Evolutionary conservation across 2,329 filamentous ascomycete genomes (phyloP).

Genomic region (Dactylellina drechsleri): DNA sequence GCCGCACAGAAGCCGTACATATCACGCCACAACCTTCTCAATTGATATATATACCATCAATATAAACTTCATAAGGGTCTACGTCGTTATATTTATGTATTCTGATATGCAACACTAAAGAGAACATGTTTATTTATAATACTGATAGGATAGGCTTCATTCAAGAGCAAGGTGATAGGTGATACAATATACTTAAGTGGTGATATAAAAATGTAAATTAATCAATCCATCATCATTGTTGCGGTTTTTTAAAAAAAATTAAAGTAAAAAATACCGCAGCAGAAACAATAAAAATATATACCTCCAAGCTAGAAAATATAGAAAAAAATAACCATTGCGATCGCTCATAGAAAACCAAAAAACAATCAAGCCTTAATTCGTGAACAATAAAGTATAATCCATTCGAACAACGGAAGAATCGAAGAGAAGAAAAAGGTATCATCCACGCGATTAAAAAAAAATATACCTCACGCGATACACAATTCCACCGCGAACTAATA

Average conservation of each 20-base stretch:
- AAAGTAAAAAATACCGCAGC: too few relatives aligned
- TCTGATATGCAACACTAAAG: too few relatives aligned
- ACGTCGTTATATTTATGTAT: too few relatives aligned
- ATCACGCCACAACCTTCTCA: not conserved
- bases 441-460: slow-evolving; percentile 23
- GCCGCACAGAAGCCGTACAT: not conserved
- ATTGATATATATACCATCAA: not conserved
- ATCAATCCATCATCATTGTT: too few relatives aligned
- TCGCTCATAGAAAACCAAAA: slow-evolving; percentile 19
- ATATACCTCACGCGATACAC: not conserved
- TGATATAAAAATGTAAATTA: too few relatives aligned
- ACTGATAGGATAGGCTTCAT: too few relatives aligned
- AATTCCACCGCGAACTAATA: not conserved
- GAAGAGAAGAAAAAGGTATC: slow-evolving; percentile 10
- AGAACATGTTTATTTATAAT: too few relatives aligned
- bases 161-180: too few relatives aligned
- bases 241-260: too few relatives aligned
- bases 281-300: too few relatives aligned
- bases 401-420: slow-evolving; percentile 6
- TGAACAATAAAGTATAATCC: slow-evolving; percentile 1
- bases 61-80: not conserved
- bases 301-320: too few relatives aligned
- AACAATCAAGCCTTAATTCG: not conserved
- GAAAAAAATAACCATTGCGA: not conserved
- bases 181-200: too few relatives aligned